Conservation (phyloP, 1,284 basidiomycete species). For the Somion occarium region DNA sequence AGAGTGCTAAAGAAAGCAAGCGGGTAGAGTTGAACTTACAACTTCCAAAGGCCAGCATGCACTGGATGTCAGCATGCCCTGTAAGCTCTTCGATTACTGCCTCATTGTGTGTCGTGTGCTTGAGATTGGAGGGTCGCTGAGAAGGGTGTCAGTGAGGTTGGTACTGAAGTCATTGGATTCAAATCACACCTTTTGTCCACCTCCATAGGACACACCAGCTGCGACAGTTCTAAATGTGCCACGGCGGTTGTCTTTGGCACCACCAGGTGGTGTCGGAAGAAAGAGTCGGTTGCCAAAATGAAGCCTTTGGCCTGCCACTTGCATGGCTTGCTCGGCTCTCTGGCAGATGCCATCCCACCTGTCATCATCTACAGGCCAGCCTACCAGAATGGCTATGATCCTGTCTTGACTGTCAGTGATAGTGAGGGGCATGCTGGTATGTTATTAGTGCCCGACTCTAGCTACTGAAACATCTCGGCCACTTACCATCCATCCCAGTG, state of each 20-base stretch:
- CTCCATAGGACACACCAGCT: slow-evolving; percentile 14
- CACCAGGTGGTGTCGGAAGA: background rate
- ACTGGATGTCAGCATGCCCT: background rate
- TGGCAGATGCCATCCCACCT: background rate
- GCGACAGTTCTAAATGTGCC: slow-evolving; percentile 7
- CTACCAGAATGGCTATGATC: background rate
- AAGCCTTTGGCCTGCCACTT: background rate
- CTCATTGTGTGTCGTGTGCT: background rate
- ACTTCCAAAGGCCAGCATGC: background rate
- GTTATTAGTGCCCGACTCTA: background rate
- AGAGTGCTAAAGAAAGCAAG: background rate
- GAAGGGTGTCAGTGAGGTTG: too few relatives aligned
- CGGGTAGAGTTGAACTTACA: background rate
- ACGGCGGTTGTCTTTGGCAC: slow-evolving; percentile 5
- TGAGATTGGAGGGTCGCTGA: too few relatives aligned
- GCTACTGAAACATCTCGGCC: background rate
- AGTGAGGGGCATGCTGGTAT: background rate
- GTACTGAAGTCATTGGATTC: too few relatives aligned
- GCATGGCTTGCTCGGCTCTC: background rate
- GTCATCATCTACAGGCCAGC: background rate
- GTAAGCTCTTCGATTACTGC: background rate
- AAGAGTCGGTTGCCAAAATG: background rate
- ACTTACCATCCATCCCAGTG: background rate
- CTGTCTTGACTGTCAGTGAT: background rate
- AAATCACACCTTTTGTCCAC: slow-evolving; percentile 12